phyloP scores from a whole-genome alignment of 768 basidiomycete genomes.

The Chalciporus piperatus region DNA sequence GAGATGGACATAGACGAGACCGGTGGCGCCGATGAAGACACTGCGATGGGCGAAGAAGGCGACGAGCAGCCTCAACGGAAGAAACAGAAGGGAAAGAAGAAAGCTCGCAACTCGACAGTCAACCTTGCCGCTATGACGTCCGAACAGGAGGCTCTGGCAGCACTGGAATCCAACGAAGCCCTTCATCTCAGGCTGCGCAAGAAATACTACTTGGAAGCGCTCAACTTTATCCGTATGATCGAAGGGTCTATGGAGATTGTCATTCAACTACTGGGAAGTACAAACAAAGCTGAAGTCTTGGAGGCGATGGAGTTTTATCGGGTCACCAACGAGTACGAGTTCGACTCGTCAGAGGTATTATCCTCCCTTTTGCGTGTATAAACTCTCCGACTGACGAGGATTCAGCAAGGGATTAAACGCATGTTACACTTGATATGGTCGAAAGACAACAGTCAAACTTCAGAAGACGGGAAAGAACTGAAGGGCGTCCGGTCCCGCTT shows the following conservation, averaged over 20 bases:
- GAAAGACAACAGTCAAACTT: constrained; percentile 85
- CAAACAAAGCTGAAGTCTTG: constrained; percentile 76
- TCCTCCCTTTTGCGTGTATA: background rate
- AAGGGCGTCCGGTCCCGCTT: constrained; percentile 86
- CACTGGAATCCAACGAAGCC: constrained; percentile 63
- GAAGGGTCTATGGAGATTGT: constrained; percentile 70
- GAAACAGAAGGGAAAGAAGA: constrained; percentile 44
- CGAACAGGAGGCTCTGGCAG: constrained; percentile 69
- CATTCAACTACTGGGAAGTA: constrained; percentile 80
- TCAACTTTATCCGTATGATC: constrained; percentile 74
- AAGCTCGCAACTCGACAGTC: constrained; percentile 65
- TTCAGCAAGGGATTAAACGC: constrained; percentile 82
- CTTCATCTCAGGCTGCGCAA: constrained; percentile 69
- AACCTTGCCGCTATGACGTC: constrained; percentile 67
- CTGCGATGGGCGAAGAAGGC: constrained; percentile 37
- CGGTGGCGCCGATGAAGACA: constrained; percentile 33
- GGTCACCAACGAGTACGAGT: constrained; percentile 74
- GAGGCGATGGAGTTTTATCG: constrained; percentile 91
- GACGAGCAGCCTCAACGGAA: constrained; percentile 33
- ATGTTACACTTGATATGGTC: constrained; percentile 98
- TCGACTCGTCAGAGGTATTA: constrained; percentile 71
- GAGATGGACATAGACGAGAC: constrained; percentile 60
- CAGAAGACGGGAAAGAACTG: constrained; percentile 72
- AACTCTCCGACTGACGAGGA: constrained; percentile 2
- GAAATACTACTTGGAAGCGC: constrained; percentile 83